A percentile compares a stretch with the other conserved stretches of the same genome.
phyloP scores from a whole-genome alignment of 257 asterid species.

The Solanum medicagineum region DNA sequence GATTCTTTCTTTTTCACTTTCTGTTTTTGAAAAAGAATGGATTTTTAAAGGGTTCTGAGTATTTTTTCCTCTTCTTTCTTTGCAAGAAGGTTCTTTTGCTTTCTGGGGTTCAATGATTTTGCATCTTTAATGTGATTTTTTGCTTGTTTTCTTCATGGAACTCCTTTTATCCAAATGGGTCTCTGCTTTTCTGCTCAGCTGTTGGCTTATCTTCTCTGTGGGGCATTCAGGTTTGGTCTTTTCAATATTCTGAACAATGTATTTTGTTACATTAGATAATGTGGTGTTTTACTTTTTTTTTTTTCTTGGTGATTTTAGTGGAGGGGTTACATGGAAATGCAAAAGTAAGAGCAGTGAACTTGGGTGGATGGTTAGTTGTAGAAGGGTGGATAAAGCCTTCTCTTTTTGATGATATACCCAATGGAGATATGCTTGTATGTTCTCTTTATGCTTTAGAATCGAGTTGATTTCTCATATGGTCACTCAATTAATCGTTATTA shows the following conservation, averaged over 20 bases:
- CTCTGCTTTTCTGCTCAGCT: constrained; percentile 28
- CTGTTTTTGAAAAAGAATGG: constrained; percentile 11
- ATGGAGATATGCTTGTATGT: constrained; percentile 72
- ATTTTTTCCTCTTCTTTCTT: background rate
- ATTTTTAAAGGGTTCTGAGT: background rate
- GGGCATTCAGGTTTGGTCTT: constrained; percentile 44
- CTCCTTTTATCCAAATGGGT: constrained; percentile 36
- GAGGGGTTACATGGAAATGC: constrained; percentile 42
- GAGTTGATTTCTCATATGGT: background rate
- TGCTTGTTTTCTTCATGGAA: constrained; percentile 27
- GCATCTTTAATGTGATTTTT: constrained; percentile 14
- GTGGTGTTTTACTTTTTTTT: background rate
- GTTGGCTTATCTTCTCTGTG: constrained; percentile 28
- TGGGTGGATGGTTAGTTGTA: constrained; percentile 84
- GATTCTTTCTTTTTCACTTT: constrained; percentile 2
- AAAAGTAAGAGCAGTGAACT: constrained; percentile 70
- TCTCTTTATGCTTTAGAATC: background rate
- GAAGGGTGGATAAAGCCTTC: constrained; percentile 90
- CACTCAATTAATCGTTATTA: background rate
- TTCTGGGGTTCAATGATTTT: background rate
- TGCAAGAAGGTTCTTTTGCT: constrained; percentile 6
- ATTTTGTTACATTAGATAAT: background rate
- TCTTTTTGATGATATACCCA: constrained; percentile 57
- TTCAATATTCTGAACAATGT: background rate
- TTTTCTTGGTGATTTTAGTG: constrained; percentile 19